Percentiles rank a stretch among this genome's conserved stretches.
These are phyloP conservation scores for Silene uniflora DNA, from an alignment of 148 eudicot species.

Conservation along the genomic window DNA sequence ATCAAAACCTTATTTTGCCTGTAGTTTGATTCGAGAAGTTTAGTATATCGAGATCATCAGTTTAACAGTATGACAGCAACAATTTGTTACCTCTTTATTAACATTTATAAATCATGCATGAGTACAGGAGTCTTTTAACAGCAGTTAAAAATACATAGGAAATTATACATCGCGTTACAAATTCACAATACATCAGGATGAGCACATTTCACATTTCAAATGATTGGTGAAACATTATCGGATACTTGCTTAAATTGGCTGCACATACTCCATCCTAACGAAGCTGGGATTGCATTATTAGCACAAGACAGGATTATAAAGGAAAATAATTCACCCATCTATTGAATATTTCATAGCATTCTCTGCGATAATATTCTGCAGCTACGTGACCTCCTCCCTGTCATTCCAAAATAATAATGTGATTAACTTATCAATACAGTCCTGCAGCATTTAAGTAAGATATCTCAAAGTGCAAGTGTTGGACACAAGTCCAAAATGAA, in stretches of 20 bases:
- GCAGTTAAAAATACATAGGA: not conserved
- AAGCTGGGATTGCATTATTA: not conserved
- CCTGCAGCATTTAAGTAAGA: not conserved
- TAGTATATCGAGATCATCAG: too few relatives aligned
- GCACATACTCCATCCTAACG: not conserved
- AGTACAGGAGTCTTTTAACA: not conserved
- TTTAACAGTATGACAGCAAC: not conserved
- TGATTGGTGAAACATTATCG: not conserved
- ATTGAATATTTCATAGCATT: conserved; percentile 45
- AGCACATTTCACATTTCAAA: not conserved
- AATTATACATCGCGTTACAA: not conserved
- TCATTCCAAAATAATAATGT: not conserved
- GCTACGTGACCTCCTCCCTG: conserved; percentile 62
- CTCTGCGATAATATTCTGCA: conserved; percentile 49
- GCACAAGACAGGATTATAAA: conserved; percentile 17
- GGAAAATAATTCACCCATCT: conserved; percentile 48
- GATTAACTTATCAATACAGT: not conserved
- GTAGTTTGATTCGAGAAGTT: too few relatives aligned
- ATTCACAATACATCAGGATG: not conserved
- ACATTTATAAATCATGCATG: not conserved
- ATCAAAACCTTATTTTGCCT: too few relatives aligned
- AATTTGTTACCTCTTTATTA: not conserved
- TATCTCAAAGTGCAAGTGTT: not conserved
- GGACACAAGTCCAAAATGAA: too few relatives aligned
- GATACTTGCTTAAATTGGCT: not conserved